Evolutionary conservation across 495 filamentous ascomycete genomes (phyloP).

Genomic region (Pyrenula aspistea): DNA sequence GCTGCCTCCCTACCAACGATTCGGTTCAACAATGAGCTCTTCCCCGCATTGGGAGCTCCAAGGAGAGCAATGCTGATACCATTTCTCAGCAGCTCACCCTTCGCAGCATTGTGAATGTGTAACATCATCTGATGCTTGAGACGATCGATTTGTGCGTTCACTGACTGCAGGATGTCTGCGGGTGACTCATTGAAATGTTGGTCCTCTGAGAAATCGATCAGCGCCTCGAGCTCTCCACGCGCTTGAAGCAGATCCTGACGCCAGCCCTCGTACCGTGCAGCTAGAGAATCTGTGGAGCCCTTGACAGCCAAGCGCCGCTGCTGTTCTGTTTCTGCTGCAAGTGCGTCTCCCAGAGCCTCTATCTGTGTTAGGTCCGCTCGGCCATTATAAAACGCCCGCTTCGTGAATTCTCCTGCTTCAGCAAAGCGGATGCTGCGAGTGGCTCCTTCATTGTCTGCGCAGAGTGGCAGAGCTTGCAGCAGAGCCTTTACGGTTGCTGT

Average conservation of each 20-base stretch:
- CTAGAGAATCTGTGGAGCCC: slow-evolving; percentile 56
- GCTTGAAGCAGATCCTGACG: slow-evolving; percentile 64
- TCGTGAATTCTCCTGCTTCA: slow-evolving; percentile 92
- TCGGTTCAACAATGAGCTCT: slow-evolving; percentile 83
- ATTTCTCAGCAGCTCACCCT: slow-evolving; percentile 73
- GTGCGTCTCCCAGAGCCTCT: slow-evolving; percentile 75
- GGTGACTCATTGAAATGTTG: slow-evolving; percentile 93
- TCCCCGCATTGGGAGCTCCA: slow-evolving; percentile 89
- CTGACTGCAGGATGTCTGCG: slow-evolving; percentile 51
- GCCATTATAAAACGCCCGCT: slow-evolving; percentile 79
- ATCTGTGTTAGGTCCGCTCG: slow-evolving; percentile 85
- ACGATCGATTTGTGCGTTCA: slow-evolving; percentile 46
- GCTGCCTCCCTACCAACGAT: slow-evolving; percentile 89
- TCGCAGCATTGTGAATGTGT: slow-evolving; percentile 63
- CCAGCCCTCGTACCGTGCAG: slow-evolving; percentile 79
- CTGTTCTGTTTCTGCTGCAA: slow-evolving; percentile 85
- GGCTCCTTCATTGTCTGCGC: slow-evolving; percentile 22
- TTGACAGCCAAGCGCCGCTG: slow-evolving; percentile 78
- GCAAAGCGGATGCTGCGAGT: slow-evolving; percentile 61
- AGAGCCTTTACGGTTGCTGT: slow-evolving; percentile 78
- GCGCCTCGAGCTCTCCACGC: slow-evolving; percentile 80
- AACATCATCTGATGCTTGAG: slow-evolving; percentile 50
- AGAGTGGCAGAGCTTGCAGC: slow-evolving; percentile 49
- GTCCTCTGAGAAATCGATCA: slow-evolving; percentile 96
- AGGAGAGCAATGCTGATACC: slow-evolving; percentile 79